Evolutionary conservation across 257 asterid genomes (phyloP).

Genomic region (Nicotiana sylvestris): DNA sequence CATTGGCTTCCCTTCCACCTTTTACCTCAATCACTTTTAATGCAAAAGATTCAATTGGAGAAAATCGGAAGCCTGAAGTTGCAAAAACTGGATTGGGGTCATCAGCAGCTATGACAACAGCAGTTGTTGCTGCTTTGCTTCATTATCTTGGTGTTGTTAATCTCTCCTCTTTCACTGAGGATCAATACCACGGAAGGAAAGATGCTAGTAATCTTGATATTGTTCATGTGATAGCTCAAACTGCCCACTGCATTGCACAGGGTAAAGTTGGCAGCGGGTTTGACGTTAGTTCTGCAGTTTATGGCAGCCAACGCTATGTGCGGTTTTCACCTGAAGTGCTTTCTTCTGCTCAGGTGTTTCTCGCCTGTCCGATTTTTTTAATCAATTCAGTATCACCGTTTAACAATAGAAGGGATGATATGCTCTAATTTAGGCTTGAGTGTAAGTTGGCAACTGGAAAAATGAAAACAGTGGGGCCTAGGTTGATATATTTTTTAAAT

Average conservation of each 20-base stretch:
- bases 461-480: neutral
- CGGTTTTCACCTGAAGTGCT: constrained; percentile 90
- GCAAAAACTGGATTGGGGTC: constrained; percentile 99
- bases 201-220: constrained; percentile 47
- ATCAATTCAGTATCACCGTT: neutral
- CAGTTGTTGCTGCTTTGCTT: constrained; percentile 90
- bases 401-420: neutral
- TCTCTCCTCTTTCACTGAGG: constrained; percentile 45
- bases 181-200: constrained; percentile 28
- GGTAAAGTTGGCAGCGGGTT: constrained; percentile 99
- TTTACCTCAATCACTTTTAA: constrained; percentile 82
- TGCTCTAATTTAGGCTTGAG: neutral
- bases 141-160: constrained; percentile 80
- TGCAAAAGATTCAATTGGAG: constrained; percentile 65
- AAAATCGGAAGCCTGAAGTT: constrained; percentile 84
- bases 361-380: neutral
- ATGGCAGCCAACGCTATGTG: constrained; percentile 89
- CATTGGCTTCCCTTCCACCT: constrained; percentile 87
- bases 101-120: constrained; percentile 99
- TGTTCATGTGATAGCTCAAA: constrained; percentile 88
- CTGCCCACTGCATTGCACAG: constrained; percentile 98
- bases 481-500: neutral
- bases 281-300: constrained; percentile 98
- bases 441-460: neutral
- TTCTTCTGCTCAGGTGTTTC: constrained; percentile 80